A percentile compares a stretch with the other conserved stretches of the same genome.
These are phyloP conservation scores for Phytophthora boehmeriae DNA, from an alignment of 352 stramenopile genomes.

Conservation along the genomic window DNA sequence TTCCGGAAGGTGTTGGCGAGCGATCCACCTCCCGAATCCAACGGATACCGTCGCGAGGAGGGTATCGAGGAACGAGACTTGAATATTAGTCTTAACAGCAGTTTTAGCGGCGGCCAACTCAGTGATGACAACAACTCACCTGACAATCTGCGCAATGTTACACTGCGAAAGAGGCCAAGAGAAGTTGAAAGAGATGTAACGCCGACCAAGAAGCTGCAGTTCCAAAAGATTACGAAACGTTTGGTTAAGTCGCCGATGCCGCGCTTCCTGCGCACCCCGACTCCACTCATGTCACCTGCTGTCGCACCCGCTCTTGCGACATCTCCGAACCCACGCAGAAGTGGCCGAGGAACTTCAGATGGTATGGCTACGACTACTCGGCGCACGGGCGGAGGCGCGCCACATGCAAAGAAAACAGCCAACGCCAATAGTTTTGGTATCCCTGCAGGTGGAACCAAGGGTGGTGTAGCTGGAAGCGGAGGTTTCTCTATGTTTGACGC, in stretches of 20 bases:
- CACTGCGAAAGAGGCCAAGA: slow-evolving; percentile 34
- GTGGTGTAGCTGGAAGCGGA: slow-evolving; percentile 14
- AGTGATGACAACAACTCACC: slow-evolving; percentile 35
- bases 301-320: slow-evolving; percentile 29
- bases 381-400: slow-evolving; percentile 45
- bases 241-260: slow-evolving; percentile 50
- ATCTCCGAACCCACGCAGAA: slow-evolving; percentile 26
- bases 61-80: slow-evolving; percentile 33
- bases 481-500: slow-evolving; percentile 69
- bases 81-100: slow-evolving; percentile 46
- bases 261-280: slow-evolving; percentile 37
- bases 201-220: slow-evolving; percentile 46
- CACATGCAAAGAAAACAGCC: slow-evolving; percentile 47
- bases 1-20: slow-evolving; percentile 50
- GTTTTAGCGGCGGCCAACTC: slow-evolving; percentile 18
- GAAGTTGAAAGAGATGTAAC: slow-evolving; percentile 29
- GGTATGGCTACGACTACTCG: slow-evolving; percentile 21
- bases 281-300: slow-evolving; percentile 36
- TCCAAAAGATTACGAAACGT: slow-evolving; percentile 48
- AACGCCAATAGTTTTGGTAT: slow-evolving; percentile 44
- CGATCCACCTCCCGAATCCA: slow-evolving; percentile 9
- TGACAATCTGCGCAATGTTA: slow-evolving; percentile 23
- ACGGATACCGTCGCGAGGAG: slow-evolving; percentile 17
- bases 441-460: slow-evolving; percentile 24
- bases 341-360: slow-evolving; percentile 7